Conservation (phyloP, 2,329 filamentous ascomycete genomes). For the Beauveria asiatica region DNA sequence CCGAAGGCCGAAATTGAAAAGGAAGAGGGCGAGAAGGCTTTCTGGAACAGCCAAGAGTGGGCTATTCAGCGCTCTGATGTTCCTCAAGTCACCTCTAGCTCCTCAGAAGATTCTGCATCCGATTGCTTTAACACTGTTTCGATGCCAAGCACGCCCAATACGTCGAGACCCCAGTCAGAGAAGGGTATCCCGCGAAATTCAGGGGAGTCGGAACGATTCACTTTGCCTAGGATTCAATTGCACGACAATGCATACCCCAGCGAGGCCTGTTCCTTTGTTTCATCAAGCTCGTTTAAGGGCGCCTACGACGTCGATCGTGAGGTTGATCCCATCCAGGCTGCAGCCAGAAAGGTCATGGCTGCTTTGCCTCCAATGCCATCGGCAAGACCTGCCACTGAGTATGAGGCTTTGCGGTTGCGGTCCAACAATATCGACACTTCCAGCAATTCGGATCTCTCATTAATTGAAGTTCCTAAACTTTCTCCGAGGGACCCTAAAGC, state of each 20-base stretch:
- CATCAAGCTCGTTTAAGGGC: neutral
- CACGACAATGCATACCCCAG: conserved; percentile 11
- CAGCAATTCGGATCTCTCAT: neutral
- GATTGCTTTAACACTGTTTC: conserved; percentile 29
- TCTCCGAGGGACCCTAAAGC: conserved; percentile 11
- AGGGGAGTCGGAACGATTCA: neutral
- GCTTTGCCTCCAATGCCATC: conserved; percentile 19
- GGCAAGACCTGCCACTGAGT: neutral
- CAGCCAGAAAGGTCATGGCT: conserved; percentile 24
- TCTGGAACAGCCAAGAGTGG: conserved; percentile 10
- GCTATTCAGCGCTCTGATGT: conserved; percentile 11
- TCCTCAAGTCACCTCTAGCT: conserved; percentile 18
- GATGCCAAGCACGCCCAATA: conserved; percentile 30
- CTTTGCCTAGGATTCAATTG: conserved; percentile 6
- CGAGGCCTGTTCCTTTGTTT: conserved; percentile 7
- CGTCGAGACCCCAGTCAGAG: conserved; percentile 33
- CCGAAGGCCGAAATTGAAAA: conserved; percentile 2
- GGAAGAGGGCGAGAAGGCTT: conserved; percentile 4
- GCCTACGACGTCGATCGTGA: conserved; percentile 7
- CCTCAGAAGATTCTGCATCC: conserved; percentile 30
- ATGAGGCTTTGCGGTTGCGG: conserved; percentile 4
- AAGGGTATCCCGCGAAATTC: conserved; percentile 19
- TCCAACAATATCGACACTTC: conserved; percentile 10
- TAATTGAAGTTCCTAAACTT: neutral
- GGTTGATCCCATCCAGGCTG: conserved; percentile 23